A percentile compares a stretch with the other conserved stretches of the same genome.
phyloP scores from a whole-genome alignment of 176 grass and related monocot genomes.

The Rhynchospora pubera region DNA sequence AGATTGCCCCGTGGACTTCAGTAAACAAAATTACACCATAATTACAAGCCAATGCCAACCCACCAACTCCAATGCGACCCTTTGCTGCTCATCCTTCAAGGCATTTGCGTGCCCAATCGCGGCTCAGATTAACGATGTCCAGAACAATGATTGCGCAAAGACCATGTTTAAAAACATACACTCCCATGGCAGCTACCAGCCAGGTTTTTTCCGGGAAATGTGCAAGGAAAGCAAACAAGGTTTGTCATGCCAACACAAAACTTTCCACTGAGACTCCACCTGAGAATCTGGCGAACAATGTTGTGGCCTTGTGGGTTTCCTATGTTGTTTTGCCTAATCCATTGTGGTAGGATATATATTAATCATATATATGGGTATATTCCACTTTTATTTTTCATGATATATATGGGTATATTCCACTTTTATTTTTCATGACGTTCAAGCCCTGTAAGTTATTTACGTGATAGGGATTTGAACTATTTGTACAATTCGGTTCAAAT shows the following conservation, averaged over 20 bases:
- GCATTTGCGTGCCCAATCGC: conserved; percentile 47
- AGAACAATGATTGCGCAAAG: conserved; percentile 29
- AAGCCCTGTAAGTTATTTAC: conserved; percentile 1
- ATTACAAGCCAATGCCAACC: conserved; percentile 64
- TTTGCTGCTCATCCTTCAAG: conserved; percentile 45
- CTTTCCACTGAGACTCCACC: not conserved
- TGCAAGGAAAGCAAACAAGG: conserved; percentile 45
- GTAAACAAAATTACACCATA: conserved; percentile 52
- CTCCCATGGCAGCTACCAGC: conserved; percentile 42
- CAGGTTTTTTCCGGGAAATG: conserved; percentile 36
- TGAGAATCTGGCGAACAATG: not conserved
- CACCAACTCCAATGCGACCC: conserved; percentile 30
- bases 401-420: not conserved
- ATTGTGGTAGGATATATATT: not conserved
- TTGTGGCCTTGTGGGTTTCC: not conserved
- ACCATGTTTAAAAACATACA: conserved; percentile 64
- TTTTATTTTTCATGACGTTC: not conserved
- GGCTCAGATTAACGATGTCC: conserved; percentile 25
- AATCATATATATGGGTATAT: not conserved
- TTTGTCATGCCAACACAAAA: conserved; percentile 17
- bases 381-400: not conserved
- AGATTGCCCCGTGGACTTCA: conserved; percentile 52
- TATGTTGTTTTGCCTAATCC: not conserved
- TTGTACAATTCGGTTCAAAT: not conserved
- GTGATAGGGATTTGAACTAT: not conserved